Conservation (phyloP, 2,329 filamentous ascomycete species). For the Aureobasidium sp. region DNA sequence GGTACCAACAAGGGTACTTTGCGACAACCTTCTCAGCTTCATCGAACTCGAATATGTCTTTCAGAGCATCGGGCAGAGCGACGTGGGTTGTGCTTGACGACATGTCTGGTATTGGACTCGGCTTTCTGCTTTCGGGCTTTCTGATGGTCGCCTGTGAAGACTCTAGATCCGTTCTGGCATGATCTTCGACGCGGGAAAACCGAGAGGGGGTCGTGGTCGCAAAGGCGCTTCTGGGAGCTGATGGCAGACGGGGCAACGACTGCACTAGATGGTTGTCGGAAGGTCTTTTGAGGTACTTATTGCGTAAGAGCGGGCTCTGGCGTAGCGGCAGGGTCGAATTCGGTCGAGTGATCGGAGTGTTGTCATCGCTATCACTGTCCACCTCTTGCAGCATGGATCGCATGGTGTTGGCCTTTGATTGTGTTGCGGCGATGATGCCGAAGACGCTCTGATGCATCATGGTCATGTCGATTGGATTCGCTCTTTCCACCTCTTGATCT, state of each 20-base stretch:
- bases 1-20: constrained; percentile 86
- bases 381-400: constrained; percentile 74
- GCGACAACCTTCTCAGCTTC: constrained; percentile 76
- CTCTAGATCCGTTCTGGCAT: constrained; percentile 36
- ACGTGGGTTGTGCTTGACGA: constrained; percentile 13
- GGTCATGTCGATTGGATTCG: constrained; percentile 41
- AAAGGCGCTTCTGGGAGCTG: neutral
- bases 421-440: constrained; percentile 82
- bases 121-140: constrained; percentile 22
- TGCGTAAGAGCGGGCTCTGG: constrained; percentile 8
- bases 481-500: constrained; percentile 53
- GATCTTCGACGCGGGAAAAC: constrained; percentile 62
- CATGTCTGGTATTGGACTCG: constrained; percentile 20
- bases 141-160: constrained; percentile 24
- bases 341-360: neutral
- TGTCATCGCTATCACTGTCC: constrained; percentile 56
- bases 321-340: constrained; percentile 5
- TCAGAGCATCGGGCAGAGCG: constrained; percentile 17
- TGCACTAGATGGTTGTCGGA: constrained; percentile 60
- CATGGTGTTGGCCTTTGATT: constrained; percentile 74
- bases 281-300: constrained; percentile 51
- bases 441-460: constrained; percentile 95
- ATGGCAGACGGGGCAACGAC: constrained; percentile 53
- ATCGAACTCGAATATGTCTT: constrained; percentile 72
- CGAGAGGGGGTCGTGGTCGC: constrained; percentile 6